Percentiles rank a stretch among this genome's conserved stretches.
Conservation (phyloP, 768 basidiomycete species). For the Floccularia luteovirens region DNA sequence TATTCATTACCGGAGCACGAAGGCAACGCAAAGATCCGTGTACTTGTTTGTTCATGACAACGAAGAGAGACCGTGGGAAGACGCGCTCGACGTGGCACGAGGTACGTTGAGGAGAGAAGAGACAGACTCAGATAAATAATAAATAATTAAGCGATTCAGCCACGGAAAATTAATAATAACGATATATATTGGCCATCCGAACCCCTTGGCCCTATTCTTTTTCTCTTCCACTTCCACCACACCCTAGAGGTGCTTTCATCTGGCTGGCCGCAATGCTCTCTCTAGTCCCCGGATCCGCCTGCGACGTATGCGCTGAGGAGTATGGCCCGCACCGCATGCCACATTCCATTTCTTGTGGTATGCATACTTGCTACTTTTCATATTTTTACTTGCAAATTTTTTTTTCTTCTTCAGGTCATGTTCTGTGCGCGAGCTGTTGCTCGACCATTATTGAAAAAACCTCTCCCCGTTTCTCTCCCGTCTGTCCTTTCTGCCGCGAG, state of each 20-base stretch:
- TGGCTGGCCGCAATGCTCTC: constrained; percentile 65
- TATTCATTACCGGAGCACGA: no score
- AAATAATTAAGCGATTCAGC: constrained; percentile 9
- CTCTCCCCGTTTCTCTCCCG: constrained; percentile 56
- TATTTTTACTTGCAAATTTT: constrained; percentile 13
- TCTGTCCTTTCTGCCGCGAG: constrained; percentile 83
- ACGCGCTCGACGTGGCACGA: constrained; percentile 21
- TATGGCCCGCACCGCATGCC: constrained; percentile 68
- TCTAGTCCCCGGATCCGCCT: constrained; percentile 73
- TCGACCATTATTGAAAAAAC: constrained; percentile 80
- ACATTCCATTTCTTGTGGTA: constrained; percentile 79
- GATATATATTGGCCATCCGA: constrained; percentile 16
- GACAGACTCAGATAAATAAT: constrained; percentile 10
- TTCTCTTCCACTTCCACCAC: constrained; percentile 28
- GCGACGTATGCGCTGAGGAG: constrained; percentile 89
- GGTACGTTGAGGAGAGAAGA: constrained; percentile 10
- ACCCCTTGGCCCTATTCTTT: constrained; percentile 37
- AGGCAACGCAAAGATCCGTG: no score
- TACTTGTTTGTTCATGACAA: no score
- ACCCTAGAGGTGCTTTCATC: constrained; percentile 33
- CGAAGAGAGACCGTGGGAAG: constrained; percentile 6
- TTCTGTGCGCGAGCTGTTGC: constrained; percentile 72
- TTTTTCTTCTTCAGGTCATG: constrained; percentile 52
- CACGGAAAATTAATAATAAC: constrained; percentile 9
- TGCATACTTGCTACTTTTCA: constrained; percentile 23